phyloP scores from a whole-genome alignment of 805 yeast species.

The Cyberlindnera mrakii region DNA sequence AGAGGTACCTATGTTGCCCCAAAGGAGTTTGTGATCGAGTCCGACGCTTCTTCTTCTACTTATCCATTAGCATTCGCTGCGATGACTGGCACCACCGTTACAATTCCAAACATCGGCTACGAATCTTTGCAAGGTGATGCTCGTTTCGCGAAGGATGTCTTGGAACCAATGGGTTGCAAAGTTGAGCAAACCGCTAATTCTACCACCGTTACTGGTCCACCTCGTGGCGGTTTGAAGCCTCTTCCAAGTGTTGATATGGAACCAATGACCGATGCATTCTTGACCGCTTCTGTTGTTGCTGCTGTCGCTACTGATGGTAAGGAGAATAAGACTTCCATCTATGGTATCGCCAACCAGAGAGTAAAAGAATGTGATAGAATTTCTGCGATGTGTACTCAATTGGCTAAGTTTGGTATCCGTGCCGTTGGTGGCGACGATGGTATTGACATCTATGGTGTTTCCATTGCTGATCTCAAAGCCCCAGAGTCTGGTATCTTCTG shows the following conservation, averaged over 20 bases:
- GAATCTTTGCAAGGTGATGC: conserved; percentile 96
- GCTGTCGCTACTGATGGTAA: conserved; percentile 65
- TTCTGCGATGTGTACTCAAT: conserved; percentile 85
- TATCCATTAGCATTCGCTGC: conserved; percentile 98
- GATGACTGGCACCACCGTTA: conserved; percentile 85
- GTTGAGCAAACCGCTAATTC: conserved; percentile 80
- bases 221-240: conserved; percentile 60
- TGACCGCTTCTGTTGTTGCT: conserved; percentile 95
- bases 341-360: conserved; percentile 96
- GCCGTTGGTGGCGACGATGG: conserved; percentile 91
- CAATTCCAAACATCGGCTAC: conserved; percentile 91
- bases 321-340: conserved; percentile 59
- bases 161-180: conserved; percentile 90
- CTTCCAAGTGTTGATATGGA: conserved; percentile 88
- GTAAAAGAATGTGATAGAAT: conserved; percentile 97
- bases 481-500: conserved; percentile 65
- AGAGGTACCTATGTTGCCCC: conserved; percentile 79
- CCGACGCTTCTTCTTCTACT: conserved; percentile 97
- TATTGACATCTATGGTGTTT: conserved; percentile 73
- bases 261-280: conserved; percentile 98
- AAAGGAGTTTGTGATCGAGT: conserved; percentile 78
- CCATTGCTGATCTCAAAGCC: conserved; percentile 40
- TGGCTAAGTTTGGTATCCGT: conserved; percentile 83
- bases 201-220: conserved; percentile 90
- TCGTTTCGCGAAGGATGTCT: conserved; percentile 87